phyloP scores from a whole-genome alignment of 768 basidiomycete species.

The Boletus barrowsii region DNA sequence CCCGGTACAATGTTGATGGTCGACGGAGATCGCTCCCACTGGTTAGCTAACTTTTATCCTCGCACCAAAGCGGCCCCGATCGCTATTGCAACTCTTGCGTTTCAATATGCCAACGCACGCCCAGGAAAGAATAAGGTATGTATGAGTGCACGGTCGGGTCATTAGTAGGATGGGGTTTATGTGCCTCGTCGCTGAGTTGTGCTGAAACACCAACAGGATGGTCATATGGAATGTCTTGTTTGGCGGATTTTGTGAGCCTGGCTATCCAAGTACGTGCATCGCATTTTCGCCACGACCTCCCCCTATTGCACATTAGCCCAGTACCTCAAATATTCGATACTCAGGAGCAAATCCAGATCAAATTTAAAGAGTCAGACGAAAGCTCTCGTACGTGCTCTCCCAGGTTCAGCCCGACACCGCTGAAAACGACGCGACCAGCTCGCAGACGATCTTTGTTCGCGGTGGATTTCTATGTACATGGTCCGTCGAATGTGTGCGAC shows the following conservation, averaged over 20 bases:
- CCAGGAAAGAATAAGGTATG: conserved; percentile 86
- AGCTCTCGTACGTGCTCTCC: conserved; percentile 57
- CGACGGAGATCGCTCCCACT: neutral
- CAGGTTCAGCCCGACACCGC: neutral
- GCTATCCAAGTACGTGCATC: conserved; percentile 57
- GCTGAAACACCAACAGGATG: conserved; percentile 50
- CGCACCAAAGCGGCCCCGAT: conserved; percentile 80
- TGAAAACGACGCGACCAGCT: conserved; percentile 36
- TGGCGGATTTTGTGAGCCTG: conserved; percentile 89
- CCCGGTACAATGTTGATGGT: neutral
- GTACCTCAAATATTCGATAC: conserved; percentile 81
- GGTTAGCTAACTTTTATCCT: conserved; percentile 85
- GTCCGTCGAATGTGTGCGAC: conserved; percentile 32
- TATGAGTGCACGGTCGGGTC: conserved; percentile 80
- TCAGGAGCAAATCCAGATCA: conserved; percentile 60
- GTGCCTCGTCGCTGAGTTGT: neutral
- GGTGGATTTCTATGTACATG: conserved; percentile 71
- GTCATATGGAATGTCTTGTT: conserved; percentile 88
- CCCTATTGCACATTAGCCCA: conserved; percentile 44
- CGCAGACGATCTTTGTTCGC: conserved; percentile 77
- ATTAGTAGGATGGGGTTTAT: conserved; percentile 45
- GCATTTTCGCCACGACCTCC: neutral
- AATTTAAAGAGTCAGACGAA: conserved; percentile 62
- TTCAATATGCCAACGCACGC: conserved; percentile 76
- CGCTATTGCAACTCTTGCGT: conserved; percentile 89